A percentile compares a stretch with the other conserved stretches of the same genome.
Evolutionary conservation across 495 filamentous ascomycete species (phyloP).

Genomic region (Podospora sp.): DNA sequence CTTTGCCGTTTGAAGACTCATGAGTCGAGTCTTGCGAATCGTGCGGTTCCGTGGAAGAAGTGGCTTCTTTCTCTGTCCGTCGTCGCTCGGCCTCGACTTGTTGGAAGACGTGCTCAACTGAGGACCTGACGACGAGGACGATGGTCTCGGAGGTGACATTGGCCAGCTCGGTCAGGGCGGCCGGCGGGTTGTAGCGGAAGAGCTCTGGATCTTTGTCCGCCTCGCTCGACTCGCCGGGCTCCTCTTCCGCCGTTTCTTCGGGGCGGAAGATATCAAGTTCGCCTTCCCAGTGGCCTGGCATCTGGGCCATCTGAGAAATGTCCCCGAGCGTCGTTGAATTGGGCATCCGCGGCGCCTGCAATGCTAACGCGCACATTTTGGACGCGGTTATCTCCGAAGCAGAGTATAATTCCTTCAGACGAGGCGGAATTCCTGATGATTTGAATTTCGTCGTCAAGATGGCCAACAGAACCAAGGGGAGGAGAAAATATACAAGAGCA

Average conservation of each 20-base stretch:
- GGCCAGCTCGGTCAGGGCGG: slow-evolving; percentile 29
- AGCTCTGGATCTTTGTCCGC: slow-evolving; percentile 31
- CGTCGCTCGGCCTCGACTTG: slow-evolving; percentile 35
- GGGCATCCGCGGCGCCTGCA: background rate
- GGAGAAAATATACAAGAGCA: no score
- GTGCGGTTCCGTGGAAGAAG: slow-evolving; percentile 1
- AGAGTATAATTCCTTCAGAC: no score
- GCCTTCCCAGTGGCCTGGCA: background rate
- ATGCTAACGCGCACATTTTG: background rate
- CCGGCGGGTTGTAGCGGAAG: slow-evolving; percentile 40
- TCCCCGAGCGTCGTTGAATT: background rate
- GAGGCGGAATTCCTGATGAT: no score
- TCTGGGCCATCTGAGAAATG: background rate
- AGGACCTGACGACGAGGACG: slow-evolving; percentile 32
- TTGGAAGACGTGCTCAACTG: slow-evolving; percentile 37
- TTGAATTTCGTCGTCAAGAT: no score
- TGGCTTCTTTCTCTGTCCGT: slow-evolving; percentile 21
- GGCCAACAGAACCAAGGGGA: no score
- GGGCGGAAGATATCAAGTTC: background rate
- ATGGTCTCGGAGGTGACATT: slow-evolving; percentile 34
- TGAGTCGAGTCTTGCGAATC: background rate
- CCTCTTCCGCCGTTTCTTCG: background rate
- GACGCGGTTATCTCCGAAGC: background rate
- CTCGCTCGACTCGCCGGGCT: background rate
- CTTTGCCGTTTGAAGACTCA: background rate